Evolutionary conservation across 768 basidiomycete species (phyloP), one percentile per base, ranked within the genome.

Genomic region (Auriscalpium microsporum): DNA sequence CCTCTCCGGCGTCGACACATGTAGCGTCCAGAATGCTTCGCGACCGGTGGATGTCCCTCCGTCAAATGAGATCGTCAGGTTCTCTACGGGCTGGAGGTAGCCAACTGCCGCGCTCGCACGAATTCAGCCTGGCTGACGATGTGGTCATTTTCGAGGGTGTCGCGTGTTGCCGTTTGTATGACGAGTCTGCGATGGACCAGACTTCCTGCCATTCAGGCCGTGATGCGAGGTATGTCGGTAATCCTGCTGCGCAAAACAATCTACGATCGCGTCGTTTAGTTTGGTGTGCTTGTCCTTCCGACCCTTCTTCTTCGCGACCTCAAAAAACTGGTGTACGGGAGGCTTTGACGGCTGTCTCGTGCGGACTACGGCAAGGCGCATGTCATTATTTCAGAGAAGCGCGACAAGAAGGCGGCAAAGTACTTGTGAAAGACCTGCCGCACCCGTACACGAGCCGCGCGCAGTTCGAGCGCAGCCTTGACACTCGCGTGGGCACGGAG

Each of bases 311-410:
- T 42, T 42, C 40, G 40, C 11, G 13, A 2, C 40, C 40, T 11
- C n/a, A 42, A 13, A 17, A 11, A 42, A 17, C 13, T 2, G 3
- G 7, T 11, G 11, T 42, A 8, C 7, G 40, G 40, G 13, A 28
- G 40, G 11, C 40, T 42, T 42, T 8, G 40, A 17, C 40, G 40
- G 13, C n/a, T 42, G 16, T 73, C 83, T 49, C 90, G 96, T 45
- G 85, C 87, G 13, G 96, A 99, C 69, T 86, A 84, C 64, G 76
- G 77, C 58, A 91, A 91, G 65, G 78, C 84, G 10, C 86, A 96
- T 67, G 81, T 98, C 65, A 96, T 99, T 73, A 90, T 99, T 64
- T 93, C 91, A 2, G 95, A 99, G 71, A 91, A 87, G 71, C 84
- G 85, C 56, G 95, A 98, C 73, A 92, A 91, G 73, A 96, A 96